Conservation (phyloP, 345 rosid species). For the Arabidopsis arenosa region DNA sequence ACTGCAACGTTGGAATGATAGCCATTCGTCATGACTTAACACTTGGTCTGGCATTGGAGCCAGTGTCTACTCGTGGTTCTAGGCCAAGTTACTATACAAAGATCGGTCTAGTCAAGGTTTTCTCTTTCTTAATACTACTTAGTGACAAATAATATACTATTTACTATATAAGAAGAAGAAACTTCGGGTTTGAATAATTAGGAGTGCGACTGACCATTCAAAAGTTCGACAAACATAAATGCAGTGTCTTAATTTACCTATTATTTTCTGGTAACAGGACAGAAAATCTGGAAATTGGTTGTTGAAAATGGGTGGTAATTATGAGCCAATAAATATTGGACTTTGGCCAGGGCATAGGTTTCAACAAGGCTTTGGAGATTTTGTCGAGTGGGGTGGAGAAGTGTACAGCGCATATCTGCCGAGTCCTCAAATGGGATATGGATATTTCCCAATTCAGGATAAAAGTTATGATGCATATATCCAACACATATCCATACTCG, state of each 20-base stretch:
- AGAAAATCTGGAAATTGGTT: slow-evolving; percentile 16
- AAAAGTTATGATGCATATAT: not conserved
- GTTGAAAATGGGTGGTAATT: not conserved
- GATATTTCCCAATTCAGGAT: not conserved
- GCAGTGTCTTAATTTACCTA: not conserved
- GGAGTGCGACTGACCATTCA: not conserved
- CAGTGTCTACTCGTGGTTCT: slow-evolving; percentile 21
- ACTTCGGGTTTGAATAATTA: too few species aligned
- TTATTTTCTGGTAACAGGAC: slow-evolving; percentile 3
- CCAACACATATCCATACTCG: slow-evolving; percentile 10
- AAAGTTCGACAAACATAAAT: not conserved
- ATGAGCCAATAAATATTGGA: not conserved
- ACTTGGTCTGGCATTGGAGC: not conserved
- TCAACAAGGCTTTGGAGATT: not conserved
- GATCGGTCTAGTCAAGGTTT: slow-evolving; percentile 24
- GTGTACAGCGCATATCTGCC: slow-evolving; percentile 22
- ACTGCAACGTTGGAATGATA: slow-evolving; percentile 13
- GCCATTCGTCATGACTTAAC: slow-evolving; percentile 13
- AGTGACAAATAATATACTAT: too few species aligned
- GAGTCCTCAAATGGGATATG: slow-evolving; percentile 31
- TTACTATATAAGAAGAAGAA: too few species aligned
- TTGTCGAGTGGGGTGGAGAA: slow-evolving; percentile 33
- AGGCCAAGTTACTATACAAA: not conserved
- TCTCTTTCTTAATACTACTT: not conserved
- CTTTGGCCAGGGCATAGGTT: slow-evolving; percentile 18